A percentile compares a stretch with the other conserved stretches of the same genome.
phyloP scores from a whole-genome alignment of 2,329 filamentous ascomycete genomes.

The Ceratocystis alfenasii region DNA sequence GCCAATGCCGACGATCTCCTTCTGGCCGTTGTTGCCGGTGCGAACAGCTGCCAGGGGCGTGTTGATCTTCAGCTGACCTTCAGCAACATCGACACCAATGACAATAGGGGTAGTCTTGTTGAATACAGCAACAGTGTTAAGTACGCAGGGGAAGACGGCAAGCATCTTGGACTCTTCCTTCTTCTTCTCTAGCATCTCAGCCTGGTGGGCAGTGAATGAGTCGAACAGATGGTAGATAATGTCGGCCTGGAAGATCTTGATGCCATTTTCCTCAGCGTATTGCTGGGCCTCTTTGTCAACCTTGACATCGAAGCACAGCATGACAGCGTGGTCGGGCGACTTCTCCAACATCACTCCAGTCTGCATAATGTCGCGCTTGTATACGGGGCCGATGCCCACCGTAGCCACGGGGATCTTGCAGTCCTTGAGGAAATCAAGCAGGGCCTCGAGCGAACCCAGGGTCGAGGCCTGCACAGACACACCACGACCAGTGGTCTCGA shows the following conservation, averaged over 20 bases:
- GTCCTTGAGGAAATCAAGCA: conserved; percentile 89
- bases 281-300: conserved; percentile 89
- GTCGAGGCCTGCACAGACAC: conserved; percentile 96
- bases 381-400: conserved; percentile 93
- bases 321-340: conserved; percentile 87
- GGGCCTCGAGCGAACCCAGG: conserved; percentile 86
- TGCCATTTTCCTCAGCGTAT: conserved; percentile 85
- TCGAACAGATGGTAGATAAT: conserved; percentile 99
- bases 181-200: conserved; percentile 71
- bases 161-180: conserved; percentile 94
- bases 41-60: conserved; percentile 85
- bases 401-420: conserved; percentile 97
- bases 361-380: conserved; percentile 95
- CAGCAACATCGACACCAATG: conserved; percentile 87
- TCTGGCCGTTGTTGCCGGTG: conserved; percentile 65
- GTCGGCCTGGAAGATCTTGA: conserved; percentile 97
- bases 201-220: conserved; percentile 91
- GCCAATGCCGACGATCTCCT: conserved; percentile 74
- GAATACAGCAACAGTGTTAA: conserved; percentile 84
- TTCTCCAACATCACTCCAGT: conserved; percentile 95
- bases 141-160: conserved; percentile 92
- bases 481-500: conserved; percentile 84
- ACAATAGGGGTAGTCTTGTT: conserved; percentile 97
- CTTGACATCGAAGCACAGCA: conserved; percentile 99
- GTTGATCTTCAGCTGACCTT: conserved; percentile 73